These are phyloP conservation scores for Podila epigama DNA, from an alignment of 192 early-diverging fungal species.

Conservation along the genomic window DNA sequence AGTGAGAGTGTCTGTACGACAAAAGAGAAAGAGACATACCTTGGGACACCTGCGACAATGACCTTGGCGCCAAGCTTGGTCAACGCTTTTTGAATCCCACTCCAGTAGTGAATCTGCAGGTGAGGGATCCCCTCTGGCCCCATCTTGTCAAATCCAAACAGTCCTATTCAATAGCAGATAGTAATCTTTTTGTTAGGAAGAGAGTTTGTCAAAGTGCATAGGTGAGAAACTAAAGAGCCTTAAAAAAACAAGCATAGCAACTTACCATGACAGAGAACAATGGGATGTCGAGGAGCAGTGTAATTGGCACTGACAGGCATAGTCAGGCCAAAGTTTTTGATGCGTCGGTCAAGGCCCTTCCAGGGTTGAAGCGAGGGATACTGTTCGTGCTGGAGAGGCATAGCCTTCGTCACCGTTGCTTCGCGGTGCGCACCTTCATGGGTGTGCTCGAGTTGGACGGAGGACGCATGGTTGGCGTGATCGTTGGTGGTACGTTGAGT, in stretches of 20 bases:
- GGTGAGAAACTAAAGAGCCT: not conserved
- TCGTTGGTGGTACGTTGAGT: not conserved
- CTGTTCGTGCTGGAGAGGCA: constrained; percentile 17
- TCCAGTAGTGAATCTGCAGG: constrained; percentile 91
- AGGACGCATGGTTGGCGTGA: not conserved
- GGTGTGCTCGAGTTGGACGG: not conserved
- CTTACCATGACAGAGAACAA: constrained; percentile 88
- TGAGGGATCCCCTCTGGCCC: constrained; percentile 78
- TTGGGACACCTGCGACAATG: constrained; percentile 76
- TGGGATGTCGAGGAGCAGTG: constrained; percentile 74
- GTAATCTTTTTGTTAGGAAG: too few species aligned
- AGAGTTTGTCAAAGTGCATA: not conserved
- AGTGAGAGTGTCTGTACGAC: too few species aligned
- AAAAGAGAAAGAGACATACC: too few species aligned
- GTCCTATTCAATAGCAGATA: constrained; percentile 53
- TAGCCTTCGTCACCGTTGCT: not conserved
- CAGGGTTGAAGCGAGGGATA: constrained; percentile 46
- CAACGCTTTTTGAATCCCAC: constrained; percentile 80
- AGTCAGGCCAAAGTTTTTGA: constrained; percentile 55
- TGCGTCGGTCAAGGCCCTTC: constrained; percentile 50
- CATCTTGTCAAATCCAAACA: constrained; percentile 91
- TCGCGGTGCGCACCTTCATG: not conserved
- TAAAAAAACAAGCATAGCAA: not conserved
- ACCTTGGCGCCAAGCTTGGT: constrained; percentile 83
- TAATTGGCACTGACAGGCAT: constrained; percentile 71